Evolutionary conservation across 2,329 filamentous ascomycete species (phyloP), one percentile per base, ranked within the genome.

Genomic region (Cladobotryum protrusum): DNA sequence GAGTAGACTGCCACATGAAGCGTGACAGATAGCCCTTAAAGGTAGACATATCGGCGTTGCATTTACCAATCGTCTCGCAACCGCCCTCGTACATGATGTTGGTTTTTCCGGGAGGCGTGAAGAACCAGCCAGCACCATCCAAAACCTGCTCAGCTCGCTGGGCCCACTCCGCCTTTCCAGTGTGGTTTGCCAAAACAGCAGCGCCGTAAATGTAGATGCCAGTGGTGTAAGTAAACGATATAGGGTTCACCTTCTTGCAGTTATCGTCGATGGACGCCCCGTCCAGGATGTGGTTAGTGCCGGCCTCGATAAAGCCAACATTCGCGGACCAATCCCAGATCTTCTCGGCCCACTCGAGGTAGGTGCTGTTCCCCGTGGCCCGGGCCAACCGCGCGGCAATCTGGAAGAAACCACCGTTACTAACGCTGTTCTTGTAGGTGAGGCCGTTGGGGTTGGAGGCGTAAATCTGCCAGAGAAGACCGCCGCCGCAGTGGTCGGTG

Each of bases 371-470:
- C 14, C 81, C 81, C 0, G 84, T 87, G 52, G 81, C 83, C 43
- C 84, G 79, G 20, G 84, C 86, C 13, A 92, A 75, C 15, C 88
- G 83, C 1, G 89, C 87, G 4, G 85, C 83, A 12, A 95, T 75
- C 60, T 91, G 85, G 67, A 95, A 91, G 63, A 93, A 82, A n/a
- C 83, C 84, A 39, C 87, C 88, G 65, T 93, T 93, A 54, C 83
- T 84, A 58, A 91, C 81, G 5, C 83, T 78, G 70, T 92, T 92
- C 69, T 91, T 93, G 77, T 95, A 93, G 61, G 82, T 77, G 64
- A 90, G 84, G 13, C 89, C 89, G 54, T 82, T 82, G 43, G 72
- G 71, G 63, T 95, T 92, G 59, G 78, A 80, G 1, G 77, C 70
- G 64, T 85, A 91, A 57, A 95, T 89, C 71, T 95, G 89, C 87